Conservation (phyloP, 306 rosid species). For the Ormosia semicastrata region DNA sequence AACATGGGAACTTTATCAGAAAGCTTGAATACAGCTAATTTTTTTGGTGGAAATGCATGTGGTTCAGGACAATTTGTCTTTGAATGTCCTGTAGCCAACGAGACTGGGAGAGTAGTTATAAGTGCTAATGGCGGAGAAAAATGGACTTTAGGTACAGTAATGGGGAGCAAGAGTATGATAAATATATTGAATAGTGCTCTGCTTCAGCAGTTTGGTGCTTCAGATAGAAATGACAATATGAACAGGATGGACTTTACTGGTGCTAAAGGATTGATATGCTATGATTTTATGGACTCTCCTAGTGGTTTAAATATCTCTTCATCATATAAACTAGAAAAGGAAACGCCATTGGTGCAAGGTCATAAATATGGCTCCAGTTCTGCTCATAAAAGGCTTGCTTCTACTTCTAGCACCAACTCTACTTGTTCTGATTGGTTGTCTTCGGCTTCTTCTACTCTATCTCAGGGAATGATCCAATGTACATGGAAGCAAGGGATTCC, state of each 20-base stretch:
- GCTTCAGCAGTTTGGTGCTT: slow-evolving; percentile 50
- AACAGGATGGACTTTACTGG: slow-evolving; percentile 46
- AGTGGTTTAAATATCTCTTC: slow-evolving; percentile 45
- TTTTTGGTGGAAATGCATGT: slow-evolving; percentile 28
- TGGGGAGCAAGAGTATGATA: slow-evolving; percentile 90
- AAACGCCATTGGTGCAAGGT: slow-evolving; percentile 34
- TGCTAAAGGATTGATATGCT: slow-evolving; percentile 47
- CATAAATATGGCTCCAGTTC: slow-evolving; percentile 40
- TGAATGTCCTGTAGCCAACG: slow-evolving; percentile 25
- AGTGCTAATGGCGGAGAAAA: slow-evolving; percentile 11
- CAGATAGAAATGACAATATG: slow-evolving; percentile 45
- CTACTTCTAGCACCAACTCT: slow-evolving; percentile 63
- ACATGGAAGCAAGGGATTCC: slow-evolving; percentile 84
- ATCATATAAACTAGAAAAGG: slow-evolving; percentile 39
- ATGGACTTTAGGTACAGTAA: slow-evolving; percentile 68
- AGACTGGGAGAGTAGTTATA: slow-evolving; percentile 13
- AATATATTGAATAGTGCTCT: slow-evolving; percentile 75
- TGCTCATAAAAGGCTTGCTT: slow-evolving; percentile 47
- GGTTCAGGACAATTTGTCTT: slow-evolving; percentile 40
- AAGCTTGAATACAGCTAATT: slow-evolving; percentile 33
- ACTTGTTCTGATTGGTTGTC: slow-evolving; percentile 54
- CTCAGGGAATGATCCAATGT: slow-evolving; percentile 94
- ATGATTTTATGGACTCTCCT: slow-evolving; percentile 51
- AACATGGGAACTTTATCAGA: slow-evolving; percentile 47
- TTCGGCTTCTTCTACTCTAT: slow-evolving; percentile 38